phyloP scores from a whole-genome alignment of 2,329 filamentous ascomycete genomes.

The Xylariales sp. region DNA sequence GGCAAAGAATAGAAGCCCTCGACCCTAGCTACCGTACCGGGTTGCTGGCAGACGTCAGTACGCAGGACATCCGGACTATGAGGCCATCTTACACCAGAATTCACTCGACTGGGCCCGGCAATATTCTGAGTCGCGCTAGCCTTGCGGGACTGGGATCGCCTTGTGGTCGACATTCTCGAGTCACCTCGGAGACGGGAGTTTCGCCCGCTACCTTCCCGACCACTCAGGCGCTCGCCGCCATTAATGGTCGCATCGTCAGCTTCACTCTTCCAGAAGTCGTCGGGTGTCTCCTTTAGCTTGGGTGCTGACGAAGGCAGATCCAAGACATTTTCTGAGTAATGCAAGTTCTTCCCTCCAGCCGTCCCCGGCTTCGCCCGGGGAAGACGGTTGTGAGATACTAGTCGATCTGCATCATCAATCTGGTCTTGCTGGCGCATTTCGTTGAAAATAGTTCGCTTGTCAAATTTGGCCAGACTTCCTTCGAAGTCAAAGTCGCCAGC shows the following conservation, averaged over 20 bases:
- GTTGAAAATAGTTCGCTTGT: constrained; percentile 87
- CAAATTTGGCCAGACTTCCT: constrained; percentile 84
- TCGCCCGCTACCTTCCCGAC: constrained; percentile 46
- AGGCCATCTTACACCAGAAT: constrained; percentile 36
- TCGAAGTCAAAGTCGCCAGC: constrained; percentile 94
- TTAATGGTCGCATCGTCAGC: constrained; percentile 53
- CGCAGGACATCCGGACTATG: constrained; percentile 21
- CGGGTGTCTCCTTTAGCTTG: constrained; percentile 34
- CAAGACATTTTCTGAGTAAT: constrained; percentile 88
- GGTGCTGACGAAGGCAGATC: constrained; percentile 46
- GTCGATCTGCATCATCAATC: constrained; percentile 81
- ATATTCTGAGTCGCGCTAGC: constrained; percentile 37
- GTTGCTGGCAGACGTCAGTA: constrained; percentile 33
- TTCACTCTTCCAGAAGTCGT: constrained; percentile 70
- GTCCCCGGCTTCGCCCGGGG: constrained; percentile 61
- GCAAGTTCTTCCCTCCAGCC: constrained; percentile 80
- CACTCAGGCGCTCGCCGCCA: constrained; percentile 42
- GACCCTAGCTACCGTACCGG: constrained; percentile 17
- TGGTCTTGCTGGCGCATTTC: constrained; percentile 86
- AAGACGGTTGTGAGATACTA: constrained; percentile 82
- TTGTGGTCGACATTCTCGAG: constrained; percentile 43
- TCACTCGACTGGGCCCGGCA: constrained; percentile 41
- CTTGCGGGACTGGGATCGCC: constrained; percentile 54
- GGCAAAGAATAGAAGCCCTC: constrained; percentile 48
- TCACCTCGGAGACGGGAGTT: constrained; percentile 47